phyloP scores from a whole-genome alignment of 495 filamentous ascomycete genomes.

The Hypoxylon trugodes region DNA sequence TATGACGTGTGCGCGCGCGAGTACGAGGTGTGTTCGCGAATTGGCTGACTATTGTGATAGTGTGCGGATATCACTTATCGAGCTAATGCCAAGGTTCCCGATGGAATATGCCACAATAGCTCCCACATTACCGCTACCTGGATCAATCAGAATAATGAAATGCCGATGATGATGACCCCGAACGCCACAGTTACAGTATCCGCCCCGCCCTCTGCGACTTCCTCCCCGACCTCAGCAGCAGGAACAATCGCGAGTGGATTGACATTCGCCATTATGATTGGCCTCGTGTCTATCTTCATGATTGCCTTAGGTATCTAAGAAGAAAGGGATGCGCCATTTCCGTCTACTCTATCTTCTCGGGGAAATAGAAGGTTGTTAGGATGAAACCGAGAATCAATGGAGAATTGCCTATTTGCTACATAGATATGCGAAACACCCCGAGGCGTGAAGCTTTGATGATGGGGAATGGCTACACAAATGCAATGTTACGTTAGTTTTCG shows the following conservation, averaged over 20 bases:
- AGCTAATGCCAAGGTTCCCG: conserved; percentile 50
- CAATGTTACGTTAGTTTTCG: conserved; percentile 29
- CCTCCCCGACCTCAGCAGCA: conserved; percentile 8
- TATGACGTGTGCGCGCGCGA: conserved; percentile 11
- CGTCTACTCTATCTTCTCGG: not conserved
- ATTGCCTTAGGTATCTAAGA: conserved; percentile 38
- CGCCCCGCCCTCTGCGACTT: not conserved
- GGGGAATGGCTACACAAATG: conserved; percentile 25
- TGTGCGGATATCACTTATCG: conserved; percentile 71
- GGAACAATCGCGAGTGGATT: conserved; percentile 14
- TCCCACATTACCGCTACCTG: conserved; percentile 46
- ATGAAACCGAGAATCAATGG: not conserved
- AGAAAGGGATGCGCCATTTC: too few relatives aligned
- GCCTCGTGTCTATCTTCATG: conserved; percentile 62
- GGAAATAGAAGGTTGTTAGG: not conserved
- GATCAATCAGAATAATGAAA: conserved; percentile 11
- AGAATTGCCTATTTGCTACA: conserved; percentile 14
- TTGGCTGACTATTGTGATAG: conserved; percentile 43
- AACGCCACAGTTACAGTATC: conserved; percentile 14
- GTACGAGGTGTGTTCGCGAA: conserved; percentile 13
- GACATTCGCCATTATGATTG: conserved; percentile 62
- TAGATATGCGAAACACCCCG: conserved; percentile 4
- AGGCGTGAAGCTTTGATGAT: conserved; percentile 4
- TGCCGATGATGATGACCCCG: not conserved
- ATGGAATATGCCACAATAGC: conserved; percentile 58